Base-by-base conservation (phyloP, 2,329 filamentous ascomycete species). In the Setomelanomma holmii region DNA sequence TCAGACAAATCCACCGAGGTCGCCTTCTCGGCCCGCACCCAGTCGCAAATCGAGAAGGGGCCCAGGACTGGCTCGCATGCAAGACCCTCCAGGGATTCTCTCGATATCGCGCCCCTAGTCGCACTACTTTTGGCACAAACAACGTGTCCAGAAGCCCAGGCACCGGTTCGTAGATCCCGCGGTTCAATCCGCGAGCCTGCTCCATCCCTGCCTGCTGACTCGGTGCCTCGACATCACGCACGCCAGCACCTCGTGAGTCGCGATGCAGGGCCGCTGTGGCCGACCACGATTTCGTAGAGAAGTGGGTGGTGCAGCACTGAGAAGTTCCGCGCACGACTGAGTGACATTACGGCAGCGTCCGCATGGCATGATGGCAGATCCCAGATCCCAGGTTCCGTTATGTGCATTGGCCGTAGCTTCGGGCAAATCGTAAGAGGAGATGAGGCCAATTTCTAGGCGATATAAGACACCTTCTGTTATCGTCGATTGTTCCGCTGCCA, bases 101-200 rank as follows among this genome's bases (percentile, higher is more conserved):
- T 50, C 58, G 57, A 53, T 14, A 24, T 14, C 36, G 17, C 11
- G n/a, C 55, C 55, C 66, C 69, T 61, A 49, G 60, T 48, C 56
- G 53, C 45, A 50, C 64, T 67, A 65, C 63, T 69, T 71, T 67
- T 71, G 66, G 64, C 64, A 69, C 66, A 61, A 62, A 67, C 64
- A 69, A 69, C 67, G 69, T 71, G 66, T 68, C 58, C 58, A 63
- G 58, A 66, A 58, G 64, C 64, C 64, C 65, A 64, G 64, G 66
- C 66, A 69, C 64, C 64, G 65, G 69, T 73, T 74, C 66, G 69
- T 65, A 71, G 71, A 74, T 74, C 70, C 65, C 45, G 36, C 38
- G 69, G 64, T 67, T 60, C 63, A 69, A 64, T 67, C 68, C 69
- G 68, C 53, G 58, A 53, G 52, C 56, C 50, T 61, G 58, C 54